Conservation (phyloP, 345 rosid genomes). For the Hibiscus mutabilis region DNA sequence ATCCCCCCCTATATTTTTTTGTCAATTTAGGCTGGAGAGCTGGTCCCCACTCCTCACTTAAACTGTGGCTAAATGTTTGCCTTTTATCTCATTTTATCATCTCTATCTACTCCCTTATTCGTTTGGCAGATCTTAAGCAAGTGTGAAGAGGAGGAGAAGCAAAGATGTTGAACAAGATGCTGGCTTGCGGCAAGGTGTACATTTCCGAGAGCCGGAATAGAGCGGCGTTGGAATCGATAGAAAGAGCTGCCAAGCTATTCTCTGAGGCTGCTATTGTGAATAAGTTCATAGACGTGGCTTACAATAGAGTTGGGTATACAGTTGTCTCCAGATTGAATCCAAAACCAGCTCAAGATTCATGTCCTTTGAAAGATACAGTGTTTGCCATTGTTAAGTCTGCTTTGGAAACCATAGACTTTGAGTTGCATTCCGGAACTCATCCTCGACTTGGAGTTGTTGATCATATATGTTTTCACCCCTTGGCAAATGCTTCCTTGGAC, state of each 20-base stretch:
- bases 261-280: constrained; percentile 62
- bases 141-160: constrained; percentile 19
- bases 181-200: constrained; percentile 82
- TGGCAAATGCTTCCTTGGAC: constrained; percentile 48
- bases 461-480: constrained; percentile 85
- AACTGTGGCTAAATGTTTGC: constrained; percentile 25
- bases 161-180: constrained; percentile 50
- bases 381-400: constrained; percentile 84
- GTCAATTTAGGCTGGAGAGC: background rate
- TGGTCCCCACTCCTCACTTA: constrained; percentile 18
- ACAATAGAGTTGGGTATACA: constrained; percentile 80
- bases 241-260: constrained; percentile 56
- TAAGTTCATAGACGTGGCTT: constrained; percentile 72
- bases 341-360: constrained; percentile 22
- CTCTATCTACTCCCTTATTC: background rate
- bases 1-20: background rate
- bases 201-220: constrained; percentile 72
- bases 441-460: constrained; percentile 93
- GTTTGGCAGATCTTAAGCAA: constrained; percentile 24
- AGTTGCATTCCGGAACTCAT: constrained; percentile 69
- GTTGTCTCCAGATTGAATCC: constrained; percentile 48
- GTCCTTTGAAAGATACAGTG: constrained; percentile 41
- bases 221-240: constrained; percentile 59
- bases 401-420: constrained; percentile 50
- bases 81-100: constrained; percentile 20